These are phyloP conservation scores for Mollisiaceae sp. DNA, from an alignment of 2,329 filamentous ascomycete species.

Conservation along the genomic window DNA sequence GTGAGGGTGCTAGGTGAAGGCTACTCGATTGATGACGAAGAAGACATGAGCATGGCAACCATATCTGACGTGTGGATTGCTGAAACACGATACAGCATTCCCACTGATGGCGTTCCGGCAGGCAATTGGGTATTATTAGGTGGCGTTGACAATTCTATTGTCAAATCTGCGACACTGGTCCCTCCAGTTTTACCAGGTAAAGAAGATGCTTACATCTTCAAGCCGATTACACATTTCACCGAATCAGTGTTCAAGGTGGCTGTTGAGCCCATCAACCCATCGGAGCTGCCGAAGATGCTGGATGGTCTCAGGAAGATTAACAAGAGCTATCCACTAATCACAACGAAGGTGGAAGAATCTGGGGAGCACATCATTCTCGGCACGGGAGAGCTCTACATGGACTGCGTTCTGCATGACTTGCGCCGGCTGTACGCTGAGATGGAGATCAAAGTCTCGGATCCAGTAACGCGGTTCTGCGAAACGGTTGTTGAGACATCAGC, in stretches of 20 bases:
- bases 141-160: conserved; percentile 95
- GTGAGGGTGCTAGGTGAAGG: conserved; percentile 93
- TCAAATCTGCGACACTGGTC: conserved; percentile 94
- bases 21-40: conserved; percentile 95
- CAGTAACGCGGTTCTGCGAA: conserved; percentile 96
- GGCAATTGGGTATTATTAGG: conserved; percentile 92
- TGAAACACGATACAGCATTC: conserved; percentile 91
- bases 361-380: conserved; percentile 95
- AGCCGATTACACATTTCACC: conserved; percentile 90
- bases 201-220: conserved; percentile 95
- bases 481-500: conserved; percentile 97
- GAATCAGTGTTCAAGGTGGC: conserved; percentile 98
- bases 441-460: conserved; percentile 99
- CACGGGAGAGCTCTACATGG: conserved; percentile 99
- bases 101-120: conserved; percentile 88
- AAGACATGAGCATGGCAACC: conserved; percentile 91
- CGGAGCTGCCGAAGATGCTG: conserved; percentile 97
- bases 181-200: conserved; percentile 80
- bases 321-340: conserved; percentile 95
- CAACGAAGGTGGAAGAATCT: conserved; percentile 97
- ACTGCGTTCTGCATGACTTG: conserved; percentile 95
- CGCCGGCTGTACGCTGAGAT: conserved; percentile 95
- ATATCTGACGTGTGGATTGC: conserved; percentile 88
- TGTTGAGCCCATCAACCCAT: conserved; percentile 97
- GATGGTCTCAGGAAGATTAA: conserved; percentile 96